Conservation (phyloP, 192 early-diverging fungal species). For the Coemansia aciculifera region DNA sequence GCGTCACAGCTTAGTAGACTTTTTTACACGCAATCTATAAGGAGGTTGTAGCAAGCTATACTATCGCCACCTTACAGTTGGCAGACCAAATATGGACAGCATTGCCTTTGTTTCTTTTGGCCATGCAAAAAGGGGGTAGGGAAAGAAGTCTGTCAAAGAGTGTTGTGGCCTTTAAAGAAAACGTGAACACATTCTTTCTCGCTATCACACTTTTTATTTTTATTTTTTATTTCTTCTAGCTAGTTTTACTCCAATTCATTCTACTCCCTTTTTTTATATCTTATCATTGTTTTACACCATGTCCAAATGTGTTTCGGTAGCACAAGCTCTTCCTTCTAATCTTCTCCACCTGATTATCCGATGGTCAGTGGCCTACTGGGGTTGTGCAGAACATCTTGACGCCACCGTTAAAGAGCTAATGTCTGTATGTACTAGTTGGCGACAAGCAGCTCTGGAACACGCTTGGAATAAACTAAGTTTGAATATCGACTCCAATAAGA, state of each 20-base stretch:
- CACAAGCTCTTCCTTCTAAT: not conserved
- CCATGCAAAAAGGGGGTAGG: too few species aligned
- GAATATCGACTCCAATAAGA: not conserved
- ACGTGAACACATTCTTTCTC: not conserved
- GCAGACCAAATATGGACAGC: not conserved
- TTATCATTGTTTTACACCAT: not conserved
- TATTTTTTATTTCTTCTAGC: not conserved
- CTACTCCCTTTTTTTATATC: not conserved
- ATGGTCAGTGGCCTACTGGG: not conserved
- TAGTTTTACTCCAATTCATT: not conserved
- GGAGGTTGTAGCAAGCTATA: not conserved
- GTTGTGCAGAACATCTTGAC: not conserved
- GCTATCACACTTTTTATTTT: not conserved
- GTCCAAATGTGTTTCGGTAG: not conserved
- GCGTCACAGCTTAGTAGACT: not conserved
- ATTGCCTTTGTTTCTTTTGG: not conserved
- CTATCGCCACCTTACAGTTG: not conserved
- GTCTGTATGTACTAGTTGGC: not conserved
- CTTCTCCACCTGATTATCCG: not conserved
- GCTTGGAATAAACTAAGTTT: not conserved
- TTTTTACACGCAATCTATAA: not conserved
- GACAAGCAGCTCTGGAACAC: not conserved
- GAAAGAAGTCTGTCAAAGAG: too few species aligned
- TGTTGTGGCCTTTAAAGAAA: not conserved
- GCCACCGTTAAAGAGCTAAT: not conserved